Conservation (phyloP, 2,329 filamentous ascomycete genomes). For the Sphaerulina musiva region DNA sequence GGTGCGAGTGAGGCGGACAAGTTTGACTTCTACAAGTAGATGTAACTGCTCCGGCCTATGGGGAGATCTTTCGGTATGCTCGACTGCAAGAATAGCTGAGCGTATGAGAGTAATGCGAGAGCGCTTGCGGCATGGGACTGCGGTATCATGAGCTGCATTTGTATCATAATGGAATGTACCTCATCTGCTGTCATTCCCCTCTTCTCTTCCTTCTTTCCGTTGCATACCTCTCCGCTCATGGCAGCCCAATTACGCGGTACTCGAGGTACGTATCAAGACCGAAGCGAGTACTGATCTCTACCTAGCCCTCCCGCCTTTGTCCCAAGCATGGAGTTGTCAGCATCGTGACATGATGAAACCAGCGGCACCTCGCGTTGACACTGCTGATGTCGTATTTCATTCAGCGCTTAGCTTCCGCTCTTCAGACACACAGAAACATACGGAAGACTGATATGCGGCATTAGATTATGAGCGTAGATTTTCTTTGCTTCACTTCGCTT, state of each 20-base stretch:
- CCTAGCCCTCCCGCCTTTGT: neutral
- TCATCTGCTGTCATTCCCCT: constrained; percentile 1
- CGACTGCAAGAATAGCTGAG: neutral
- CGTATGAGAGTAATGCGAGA: neutral
- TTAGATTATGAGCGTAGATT: neutral
- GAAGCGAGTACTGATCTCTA: neutral
- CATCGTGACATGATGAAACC: too few relatives aligned
- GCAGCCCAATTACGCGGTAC: neutral
- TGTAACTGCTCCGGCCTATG: neutral
- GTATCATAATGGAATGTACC: constrained; percentile 8
- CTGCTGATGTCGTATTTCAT: too few relatives aligned
- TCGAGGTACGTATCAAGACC: neutral
- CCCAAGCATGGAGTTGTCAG: too few relatives aligned
- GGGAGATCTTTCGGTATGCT: neutral
- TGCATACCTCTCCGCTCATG: neutral
- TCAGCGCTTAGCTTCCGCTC: too few relatives aligned
- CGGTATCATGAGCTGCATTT: constrained; percentile 2
- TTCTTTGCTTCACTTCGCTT: neutral
- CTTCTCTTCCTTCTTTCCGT: neutral
- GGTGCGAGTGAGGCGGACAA: constrained; percentile 62
- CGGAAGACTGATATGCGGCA: too few relatives aligned
- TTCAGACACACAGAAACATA: too few relatives aligned
- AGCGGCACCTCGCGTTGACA: too few relatives aligned
- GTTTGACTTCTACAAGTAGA: constrained; percentile 87
- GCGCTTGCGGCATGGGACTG: neutral